These are phyloP conservation scores for Tolypocladium capitatum DNA, from an alignment of 2,329 filamentous ascomycete species.

Conservation along the genomic window DNA sequence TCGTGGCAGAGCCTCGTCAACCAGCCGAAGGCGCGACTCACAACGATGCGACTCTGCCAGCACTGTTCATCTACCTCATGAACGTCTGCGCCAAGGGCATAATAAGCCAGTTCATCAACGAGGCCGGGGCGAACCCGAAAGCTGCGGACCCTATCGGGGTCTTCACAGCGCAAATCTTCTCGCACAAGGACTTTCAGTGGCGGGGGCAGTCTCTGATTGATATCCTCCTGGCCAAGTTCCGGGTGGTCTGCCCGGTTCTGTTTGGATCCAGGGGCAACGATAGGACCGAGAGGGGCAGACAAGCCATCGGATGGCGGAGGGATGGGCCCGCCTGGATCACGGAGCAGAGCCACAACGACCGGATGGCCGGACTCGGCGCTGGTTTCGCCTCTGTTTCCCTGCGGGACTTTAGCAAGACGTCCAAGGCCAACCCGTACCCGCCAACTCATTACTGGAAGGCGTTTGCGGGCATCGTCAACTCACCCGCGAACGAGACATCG, in stretches of 20 bases:
- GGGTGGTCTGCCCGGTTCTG: constrained; percentile 66
- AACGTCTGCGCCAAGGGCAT: constrained; percentile 65
- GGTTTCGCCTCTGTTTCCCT: constrained; percentile 76
- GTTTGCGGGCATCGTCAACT: constrained; percentile 64
- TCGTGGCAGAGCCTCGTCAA: constrained; percentile 32
- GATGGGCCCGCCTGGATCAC: constrained; percentile 46
- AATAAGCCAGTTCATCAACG: constrained; percentile 55
- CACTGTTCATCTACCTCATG: constrained; percentile 59
- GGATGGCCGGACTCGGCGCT: constrained; percentile 71
- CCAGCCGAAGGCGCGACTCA: constrained; percentile 35
- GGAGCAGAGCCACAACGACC: constrained; percentile 63
- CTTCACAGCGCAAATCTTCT: constrained; percentile 61
- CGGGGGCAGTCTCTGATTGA: constrained; percentile 59
- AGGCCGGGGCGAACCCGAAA: constrained; percentile 49
- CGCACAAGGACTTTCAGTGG: constrained; percentile 52
- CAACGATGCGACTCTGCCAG: constrained; percentile 44
- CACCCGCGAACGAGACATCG: constrained; percentile 52
- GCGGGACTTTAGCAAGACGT: constrained; percentile 63
- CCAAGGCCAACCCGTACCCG: constrained; percentile 60
- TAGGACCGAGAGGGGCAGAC: constrained; percentile 52
- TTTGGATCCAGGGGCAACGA: constrained; percentile 74
- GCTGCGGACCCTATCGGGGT: constrained; percentile 71
- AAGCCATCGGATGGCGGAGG: constrained; percentile 61
- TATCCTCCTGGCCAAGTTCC: constrained; percentile 75
- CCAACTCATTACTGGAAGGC: constrained; percentile 73